phyloP scores from a whole-genome alignment of 805 yeast species.

The Metschnikowia peoriensis region DNA sequence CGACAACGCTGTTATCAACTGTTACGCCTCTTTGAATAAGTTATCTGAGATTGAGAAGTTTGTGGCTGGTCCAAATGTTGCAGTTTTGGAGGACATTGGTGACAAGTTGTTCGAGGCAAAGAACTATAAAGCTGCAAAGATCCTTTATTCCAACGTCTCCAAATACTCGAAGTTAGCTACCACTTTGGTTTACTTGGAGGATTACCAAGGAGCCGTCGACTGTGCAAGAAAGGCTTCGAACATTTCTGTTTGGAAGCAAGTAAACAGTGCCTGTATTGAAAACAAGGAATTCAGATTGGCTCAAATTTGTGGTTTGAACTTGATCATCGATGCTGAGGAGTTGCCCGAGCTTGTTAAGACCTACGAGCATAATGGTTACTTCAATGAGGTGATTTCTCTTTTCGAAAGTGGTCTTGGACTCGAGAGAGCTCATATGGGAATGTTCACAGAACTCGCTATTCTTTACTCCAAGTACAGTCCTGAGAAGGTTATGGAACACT shows the following conservation, averaged over 20 bases:
- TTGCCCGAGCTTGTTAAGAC: conserved; percentile 82
- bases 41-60: conserved; percentile 80
- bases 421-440: conserved; percentile 99
- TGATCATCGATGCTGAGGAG: conserved; percentile 97
- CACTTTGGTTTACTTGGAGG: conserved; percentile 88
- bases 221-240: conserved; percentile 98
- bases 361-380: conserved; percentile 88
- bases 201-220: conserved; percentile 95
- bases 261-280: conserved; percentile 93
- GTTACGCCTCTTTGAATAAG: conserved; percentile 77
- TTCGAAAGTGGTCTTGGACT: conserved; percentile 94
- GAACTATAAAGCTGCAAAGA: conserved; percentile 90
- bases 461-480: conserved; percentile 90
- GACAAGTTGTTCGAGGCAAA: conserved; percentile 79
- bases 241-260: conserved; percentile 94
- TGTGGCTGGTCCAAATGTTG: conserved; percentile 85
- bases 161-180: conserved; percentile 96
- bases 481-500: conserved; percentile 89
- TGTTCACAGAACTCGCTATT: conserved; percentile 95
- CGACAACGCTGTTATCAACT: conserved; percentile 87
- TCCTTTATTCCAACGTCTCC: conserved; percentile 79
- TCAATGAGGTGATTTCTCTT: conserved; percentile 84
- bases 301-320: conserved; percentile 96
- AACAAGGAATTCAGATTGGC: conserved; percentile 94
- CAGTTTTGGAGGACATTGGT: conserved; percentile 88